A percentile compares a stretch with the other conserved stretches of the same genome.
These are phyloP conservation scores for Draba incana DNA, from an alignment of 345 rosid genomes.

Conservation along the genomic window DNA sequence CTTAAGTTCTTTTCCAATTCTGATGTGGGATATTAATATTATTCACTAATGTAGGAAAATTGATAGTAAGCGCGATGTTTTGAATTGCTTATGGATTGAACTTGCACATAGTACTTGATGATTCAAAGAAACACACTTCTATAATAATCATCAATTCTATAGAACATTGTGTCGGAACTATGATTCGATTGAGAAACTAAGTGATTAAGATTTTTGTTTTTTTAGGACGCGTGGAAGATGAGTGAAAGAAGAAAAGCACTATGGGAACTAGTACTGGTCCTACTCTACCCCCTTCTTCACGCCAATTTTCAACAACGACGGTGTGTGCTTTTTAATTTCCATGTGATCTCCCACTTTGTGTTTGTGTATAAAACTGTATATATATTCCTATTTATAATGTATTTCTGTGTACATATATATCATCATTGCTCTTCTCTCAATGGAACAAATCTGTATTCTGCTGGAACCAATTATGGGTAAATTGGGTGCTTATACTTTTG, in stretches of 20 bases:
- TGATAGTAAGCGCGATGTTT: neutral
- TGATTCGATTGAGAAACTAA: slow-evolving; percentile 21
- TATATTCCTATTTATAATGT: slow-evolving; percentile 22
- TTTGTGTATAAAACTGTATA: slow-evolving; percentile 34
- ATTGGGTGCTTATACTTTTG: slow-evolving; percentile 39
- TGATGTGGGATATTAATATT: too few species aligned
- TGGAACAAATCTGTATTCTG: slow-evolving; percentile 34
- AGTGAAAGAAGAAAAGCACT: slow-evolving; percentile 40
- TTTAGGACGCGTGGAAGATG: slow-evolving; percentile 32
- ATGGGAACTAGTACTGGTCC: slow-evolving; percentile 36
- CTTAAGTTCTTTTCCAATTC: too few species aligned
- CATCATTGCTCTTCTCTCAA: slow-evolving; percentile 38
- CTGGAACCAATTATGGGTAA: slow-evolving; percentile 36
- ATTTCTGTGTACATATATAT: slow-evolving; percentile 23
- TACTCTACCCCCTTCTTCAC: slow-evolving; percentile 39
- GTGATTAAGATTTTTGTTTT: slow-evolving; percentile 28
- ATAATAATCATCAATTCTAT: slow-evolving; percentile 6
- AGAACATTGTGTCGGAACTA: slow-evolving; percentile 2
- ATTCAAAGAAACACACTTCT: neutral
- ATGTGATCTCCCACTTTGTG: slow-evolving; percentile 39
- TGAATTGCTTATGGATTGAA: neutral
- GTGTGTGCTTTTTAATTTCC: slow-evolving; percentile 30
- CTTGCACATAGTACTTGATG: neutral
- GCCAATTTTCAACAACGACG: slow-evolving; percentile 38
- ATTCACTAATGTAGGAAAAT: neutral